A percentile compares a stretch with the other conserved stretches of the same genome.
Evolutionary conservation across 306 rosid species (phyloP).

Genomic region (Vigna angularis): DNA sequence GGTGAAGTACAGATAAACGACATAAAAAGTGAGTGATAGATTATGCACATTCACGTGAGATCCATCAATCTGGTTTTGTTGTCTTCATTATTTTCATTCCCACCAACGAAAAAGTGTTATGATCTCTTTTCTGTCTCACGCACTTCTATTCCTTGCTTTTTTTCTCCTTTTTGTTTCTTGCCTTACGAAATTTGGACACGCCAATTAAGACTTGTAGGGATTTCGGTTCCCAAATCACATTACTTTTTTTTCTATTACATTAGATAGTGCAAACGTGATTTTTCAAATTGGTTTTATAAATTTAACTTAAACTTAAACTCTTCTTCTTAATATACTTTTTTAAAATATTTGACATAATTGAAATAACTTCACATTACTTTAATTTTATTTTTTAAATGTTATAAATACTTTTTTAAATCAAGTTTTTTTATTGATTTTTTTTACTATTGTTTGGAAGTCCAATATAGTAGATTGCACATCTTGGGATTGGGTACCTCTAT

Average conservation of each 20-base stretch:
- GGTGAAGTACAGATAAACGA: background rate
- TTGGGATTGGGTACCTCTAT: background rate
- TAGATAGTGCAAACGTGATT: too few species aligned
- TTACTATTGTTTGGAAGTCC: background rate
- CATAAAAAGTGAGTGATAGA: slow-evolving; percentile 16
- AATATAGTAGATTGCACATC: background rate
- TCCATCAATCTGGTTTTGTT: slow-evolving; percentile 14
- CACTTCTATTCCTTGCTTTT: background rate
- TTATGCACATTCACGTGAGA: background rate
- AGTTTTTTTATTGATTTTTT: background rate
- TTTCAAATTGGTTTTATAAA: too few species aligned
- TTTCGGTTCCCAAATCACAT: too few species aligned
- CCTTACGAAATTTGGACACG: too few species aligned
- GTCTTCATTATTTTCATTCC: background rate
- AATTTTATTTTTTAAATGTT: background rate
- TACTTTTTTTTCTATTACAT: too few species aligned
- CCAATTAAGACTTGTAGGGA: too few species aligned
- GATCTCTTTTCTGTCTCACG: background rate
- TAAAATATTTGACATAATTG: too few species aligned
- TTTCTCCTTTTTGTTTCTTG: background rate
- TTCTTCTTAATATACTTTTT: too few species aligned
- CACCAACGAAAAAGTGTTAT: background rate
- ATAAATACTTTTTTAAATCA: background rate
- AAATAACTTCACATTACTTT: too few species aligned
- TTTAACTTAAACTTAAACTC: too few species aligned